Percentiles rank a stretch among this genome's conserved stretches.
Evolutionary conservation across 768 basidiomycete species (phyloP).

Genomic region (Suillus plorans): DNA sequence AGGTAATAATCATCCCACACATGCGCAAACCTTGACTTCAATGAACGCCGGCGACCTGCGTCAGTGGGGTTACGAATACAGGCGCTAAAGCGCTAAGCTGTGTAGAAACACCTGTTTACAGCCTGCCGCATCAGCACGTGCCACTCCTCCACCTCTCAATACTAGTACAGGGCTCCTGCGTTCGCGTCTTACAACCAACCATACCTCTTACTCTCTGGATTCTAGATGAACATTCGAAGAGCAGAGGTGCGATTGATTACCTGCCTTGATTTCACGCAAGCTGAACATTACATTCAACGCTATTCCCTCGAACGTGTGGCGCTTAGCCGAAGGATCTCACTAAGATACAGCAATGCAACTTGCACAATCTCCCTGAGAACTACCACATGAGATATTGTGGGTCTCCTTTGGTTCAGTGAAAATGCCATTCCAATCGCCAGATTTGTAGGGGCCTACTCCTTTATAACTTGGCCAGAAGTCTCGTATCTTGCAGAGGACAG

Average conservation of each 20-base stretch:
- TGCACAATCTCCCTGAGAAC: constrained; percentile 54
- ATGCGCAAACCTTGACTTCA: background rate
- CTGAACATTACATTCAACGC: background rate
- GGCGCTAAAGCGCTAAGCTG: background rate
- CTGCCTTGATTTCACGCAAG: background rate
- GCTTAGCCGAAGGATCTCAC: constrained; percentile 46
- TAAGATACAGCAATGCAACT: constrained; percentile 50
- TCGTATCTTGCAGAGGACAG: constrained; percentile 54
- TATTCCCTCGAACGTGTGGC: background rate
- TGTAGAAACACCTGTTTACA: background rate
- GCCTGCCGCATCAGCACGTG: background rate
- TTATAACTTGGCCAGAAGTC: constrained; percentile 51
- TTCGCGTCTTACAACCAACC: background rate
- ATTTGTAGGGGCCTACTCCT: constrained; percentile 43
- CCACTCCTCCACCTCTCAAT: background rate
- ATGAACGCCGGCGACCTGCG: background rate
- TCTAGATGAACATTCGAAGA: constrained; percentile 29
- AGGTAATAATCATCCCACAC: background rate
- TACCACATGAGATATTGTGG: constrained; percentile 36
- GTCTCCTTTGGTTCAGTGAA: constrained; percentile 2
- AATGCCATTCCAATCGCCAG: constrained; percentile 5
- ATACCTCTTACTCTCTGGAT: background rate
- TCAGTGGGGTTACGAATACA: background rate
- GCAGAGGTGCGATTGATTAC: constrained; percentile 23
- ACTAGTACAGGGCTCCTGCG: background rate